phyloP scores from a whole-genome alignment of 768 basidiomycete species.

The Suillus luteus region DNA sequence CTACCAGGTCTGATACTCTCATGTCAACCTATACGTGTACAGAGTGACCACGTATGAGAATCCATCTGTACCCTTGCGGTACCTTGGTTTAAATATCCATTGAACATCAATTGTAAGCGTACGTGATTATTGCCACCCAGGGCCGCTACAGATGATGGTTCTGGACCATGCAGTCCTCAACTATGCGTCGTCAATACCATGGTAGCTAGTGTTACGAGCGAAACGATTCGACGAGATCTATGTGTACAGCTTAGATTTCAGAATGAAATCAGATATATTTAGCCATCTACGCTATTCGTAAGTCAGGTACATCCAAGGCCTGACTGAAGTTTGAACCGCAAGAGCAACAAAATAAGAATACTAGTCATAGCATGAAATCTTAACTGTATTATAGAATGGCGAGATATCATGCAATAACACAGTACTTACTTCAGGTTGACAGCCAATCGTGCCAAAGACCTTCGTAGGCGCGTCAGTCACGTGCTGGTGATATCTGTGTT shows the following conservation, averaged over 20 bases:
- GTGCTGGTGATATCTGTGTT: neutral
- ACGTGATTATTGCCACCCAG: neutral
- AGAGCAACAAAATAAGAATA: neutral
- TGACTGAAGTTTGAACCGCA: neutral
- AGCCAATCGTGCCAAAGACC: too few relatives aligned
- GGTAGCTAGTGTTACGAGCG: neutral
- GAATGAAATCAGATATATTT: neutral
- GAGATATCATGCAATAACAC: neutral
- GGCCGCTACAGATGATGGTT: neutral
- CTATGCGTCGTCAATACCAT: neutral
- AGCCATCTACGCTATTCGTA: neutral
- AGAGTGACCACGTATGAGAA: neutral
- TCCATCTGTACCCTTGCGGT: neutral
- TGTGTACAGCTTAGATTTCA: neutral
- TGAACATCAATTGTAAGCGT: neutral
- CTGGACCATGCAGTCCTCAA: neutral
- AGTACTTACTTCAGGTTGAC: neutral
- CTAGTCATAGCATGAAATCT: neutral
- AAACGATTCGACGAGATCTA: neutral
- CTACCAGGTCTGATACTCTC: neutral
- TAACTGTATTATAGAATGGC: neutral
- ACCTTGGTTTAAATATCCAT: neutral
- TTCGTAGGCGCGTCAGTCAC: neutral
- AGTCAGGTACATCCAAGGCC: neutral
- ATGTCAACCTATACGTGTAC: neutral